Conservation (phyloP, 495 filamentous ascomycete species). For the Cercophora samala region DNA sequence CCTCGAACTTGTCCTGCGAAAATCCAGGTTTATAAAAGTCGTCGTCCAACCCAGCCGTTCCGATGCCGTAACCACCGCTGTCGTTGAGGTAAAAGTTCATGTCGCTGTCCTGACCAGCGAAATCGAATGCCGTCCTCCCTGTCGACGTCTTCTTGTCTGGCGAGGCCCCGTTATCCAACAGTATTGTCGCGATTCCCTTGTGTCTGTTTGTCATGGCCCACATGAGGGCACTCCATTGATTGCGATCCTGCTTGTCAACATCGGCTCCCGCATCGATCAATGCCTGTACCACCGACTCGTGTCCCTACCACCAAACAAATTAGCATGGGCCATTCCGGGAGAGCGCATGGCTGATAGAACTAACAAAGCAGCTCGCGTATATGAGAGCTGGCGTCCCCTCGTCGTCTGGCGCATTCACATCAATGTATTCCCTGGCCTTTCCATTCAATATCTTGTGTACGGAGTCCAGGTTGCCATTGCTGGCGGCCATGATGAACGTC, state of each 20-base stretch:
- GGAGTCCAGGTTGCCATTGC: conserved; percentile 87
- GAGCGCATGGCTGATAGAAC: conserved; percentile 28
- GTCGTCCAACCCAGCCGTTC: conserved; percentile 78
- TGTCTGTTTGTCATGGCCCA: conserved; percentile 99
- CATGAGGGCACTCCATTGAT: conserved; percentile 97
- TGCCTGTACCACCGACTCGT: conserved; percentile 82
- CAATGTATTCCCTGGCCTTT: conserved; percentile 69
- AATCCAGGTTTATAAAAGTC: conserved; percentile 96
- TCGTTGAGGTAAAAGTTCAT: conserved; percentile 92
- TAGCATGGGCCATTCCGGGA: conserved; percentile 16
- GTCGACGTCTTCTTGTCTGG: conserved; percentile 90
- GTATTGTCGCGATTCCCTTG: conserved; percentile 85
- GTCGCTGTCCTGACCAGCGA: conserved; percentile 89
- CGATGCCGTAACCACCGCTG: conserved; percentile 80
- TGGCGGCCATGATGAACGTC: conserved; percentile 89
- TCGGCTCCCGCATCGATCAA: conserved; percentile 85
- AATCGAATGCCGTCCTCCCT: conserved; percentile 94
- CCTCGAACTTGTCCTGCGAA: conserved; percentile 90
- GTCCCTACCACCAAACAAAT: conserved; percentile 41
- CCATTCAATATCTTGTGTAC: conserved; percentile 74
- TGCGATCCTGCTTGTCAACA: conserved; percentile 89
- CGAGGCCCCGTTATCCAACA: conserved; percentile 93
- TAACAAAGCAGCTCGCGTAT: conserved; percentile 97
- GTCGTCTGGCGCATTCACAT: conserved; percentile 87
- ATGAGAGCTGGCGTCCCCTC: conserved; percentile 94